Evolutionary conservation across 2,329 filamentous ascomycete genomes (phyloP).

Genomic region (Endocalyx cinctus): DNA sequence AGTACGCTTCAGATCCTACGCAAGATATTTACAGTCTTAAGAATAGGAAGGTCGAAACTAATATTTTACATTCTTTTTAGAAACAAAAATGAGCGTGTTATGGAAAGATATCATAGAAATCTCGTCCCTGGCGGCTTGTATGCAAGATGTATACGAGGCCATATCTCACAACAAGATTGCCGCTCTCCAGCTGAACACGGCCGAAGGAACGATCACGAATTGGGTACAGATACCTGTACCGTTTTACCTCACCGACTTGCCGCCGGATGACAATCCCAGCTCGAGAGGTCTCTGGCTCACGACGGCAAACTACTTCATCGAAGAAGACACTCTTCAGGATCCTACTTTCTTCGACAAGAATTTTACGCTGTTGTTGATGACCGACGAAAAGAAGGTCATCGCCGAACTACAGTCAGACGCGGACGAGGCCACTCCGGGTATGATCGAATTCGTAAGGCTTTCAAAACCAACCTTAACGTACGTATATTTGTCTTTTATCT

Average conservation of each 20-base stretch:
- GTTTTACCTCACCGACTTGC: slow-evolving; percentile 68
- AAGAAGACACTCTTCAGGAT: slow-evolving; percentile 64
- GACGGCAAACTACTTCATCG: slow-evolving; percentile 71
- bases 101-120: slow-evolving; percentile 67
- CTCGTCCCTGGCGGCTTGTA: slow-evolving; percentile 77
- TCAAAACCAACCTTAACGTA: slow-evolving; percentile 64
- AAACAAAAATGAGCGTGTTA: slow-evolving; percentile 57
- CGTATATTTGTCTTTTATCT: slow-evolving; percentile 28
- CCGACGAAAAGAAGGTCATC: slow-evolving; percentile 70
- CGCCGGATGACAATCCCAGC: slow-evolving; percentile 61
- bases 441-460: slow-evolving; percentile 77
- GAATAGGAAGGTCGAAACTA: no score
- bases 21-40: no score
- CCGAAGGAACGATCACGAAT: slow-evolving; percentile 53
- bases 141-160: slow-evolving; percentile 75
- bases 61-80: no score
- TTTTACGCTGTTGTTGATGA: slow-evolving; percentile 79
- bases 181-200: slow-evolving; percentile 68
- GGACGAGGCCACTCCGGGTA: slow-evolving; percentile 68
- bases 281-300: slow-evolving; percentile 80
- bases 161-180: slow-evolving; percentile 84
- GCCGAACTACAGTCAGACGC: slow-evolving; percentile 73
- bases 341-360: slow-evolving; percentile 73
- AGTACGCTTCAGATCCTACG: no score
- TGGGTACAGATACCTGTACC: slow-evolving; percentile 62